Percentiles rank a stretch among this genome's conserved stretches.
These are phyloP conservation scores for Leishmania guyanensis DNA, from an alignment of 208 protist species.

Conservation along the genomic window DNA sequence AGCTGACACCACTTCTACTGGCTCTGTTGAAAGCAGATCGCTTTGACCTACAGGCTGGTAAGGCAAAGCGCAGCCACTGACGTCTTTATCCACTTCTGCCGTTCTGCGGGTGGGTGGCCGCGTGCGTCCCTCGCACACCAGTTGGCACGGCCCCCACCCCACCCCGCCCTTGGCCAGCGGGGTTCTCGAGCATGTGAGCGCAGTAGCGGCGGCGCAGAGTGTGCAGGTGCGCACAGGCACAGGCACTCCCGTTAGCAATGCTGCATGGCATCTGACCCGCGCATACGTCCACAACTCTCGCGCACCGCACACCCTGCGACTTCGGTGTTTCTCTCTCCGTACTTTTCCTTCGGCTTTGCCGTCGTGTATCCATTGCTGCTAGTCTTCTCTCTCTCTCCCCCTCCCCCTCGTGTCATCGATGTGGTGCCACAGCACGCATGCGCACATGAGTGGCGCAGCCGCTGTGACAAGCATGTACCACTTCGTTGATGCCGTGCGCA, in stretches of 20 bases:
- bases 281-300: neutral
- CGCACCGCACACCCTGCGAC: neutral
- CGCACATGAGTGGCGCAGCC: neutral
- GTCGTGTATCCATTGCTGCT: neutral
- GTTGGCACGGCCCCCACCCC: neutral
- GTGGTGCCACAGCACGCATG: neutral
- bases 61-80: constrained; percentile 15
- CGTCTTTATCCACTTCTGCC: too few species aligned
- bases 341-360: neutral
- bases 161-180: neutral
- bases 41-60: constrained; percentile 22
- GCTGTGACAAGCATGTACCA: constrained; percentile 11
- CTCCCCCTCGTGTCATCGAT: neutral
- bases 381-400: neutral
- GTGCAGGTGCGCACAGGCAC: neutral
- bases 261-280: neutral
- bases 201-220: neutral
- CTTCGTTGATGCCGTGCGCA: constrained; percentile 8
- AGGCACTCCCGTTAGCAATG: neutral
- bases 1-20: constrained; percentile 12
- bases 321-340: neutral
- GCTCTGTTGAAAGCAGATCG: constrained; percentile 18
- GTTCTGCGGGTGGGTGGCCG: neutral
- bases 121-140: neutral
- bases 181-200: neutral